phyloP scores from a whole-genome alignment of 2,329 filamentous ascomycete species.

The Venturia effusa region DNA sequence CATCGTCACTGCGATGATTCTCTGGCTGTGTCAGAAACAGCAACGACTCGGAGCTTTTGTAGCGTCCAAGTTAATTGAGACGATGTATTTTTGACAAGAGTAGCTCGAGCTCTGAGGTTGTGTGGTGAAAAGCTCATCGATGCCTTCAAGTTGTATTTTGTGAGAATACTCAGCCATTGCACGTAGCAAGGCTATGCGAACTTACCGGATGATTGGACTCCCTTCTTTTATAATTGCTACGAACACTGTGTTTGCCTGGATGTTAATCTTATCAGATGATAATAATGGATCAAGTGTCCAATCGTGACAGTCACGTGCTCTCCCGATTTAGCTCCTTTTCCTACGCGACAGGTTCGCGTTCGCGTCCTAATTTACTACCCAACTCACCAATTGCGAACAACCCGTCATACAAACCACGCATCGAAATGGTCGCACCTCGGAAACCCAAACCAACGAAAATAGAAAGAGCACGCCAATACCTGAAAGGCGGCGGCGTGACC shows the following conservation, averaged over 20 bases:
- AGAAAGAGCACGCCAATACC: constrained; percentile 37
- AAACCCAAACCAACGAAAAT: constrained; percentile 22
- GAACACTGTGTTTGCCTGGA: too few relatives aligned
- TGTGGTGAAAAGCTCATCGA: background rate
- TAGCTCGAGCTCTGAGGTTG: background rate
- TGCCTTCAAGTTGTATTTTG: too few relatives aligned
- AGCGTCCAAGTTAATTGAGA: background rate
- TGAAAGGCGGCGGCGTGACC: constrained; percentile 50
- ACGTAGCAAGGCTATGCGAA: too few relatives aligned
- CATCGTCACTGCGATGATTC: background rate
- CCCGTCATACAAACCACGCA: background rate
- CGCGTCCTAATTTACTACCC: background rate
- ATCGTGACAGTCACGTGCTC: background rate
- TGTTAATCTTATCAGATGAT: too few relatives aligned
- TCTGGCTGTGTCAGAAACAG: background rate
- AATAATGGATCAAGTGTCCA: too few relatives aligned
- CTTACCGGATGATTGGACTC: too few relatives aligned
- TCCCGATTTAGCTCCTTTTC: background rate
- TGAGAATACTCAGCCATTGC: too few relatives aligned
- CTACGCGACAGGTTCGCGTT: background rate
- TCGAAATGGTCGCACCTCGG: background rate
- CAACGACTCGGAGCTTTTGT: background rate
- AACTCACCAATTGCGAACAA: background rate
- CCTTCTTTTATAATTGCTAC: too few relatives aligned
- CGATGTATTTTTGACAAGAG: background rate